phyloP scores from a whole-genome alignment of 73 alveolate genomes.

The Stentor roeselii region DNA sequence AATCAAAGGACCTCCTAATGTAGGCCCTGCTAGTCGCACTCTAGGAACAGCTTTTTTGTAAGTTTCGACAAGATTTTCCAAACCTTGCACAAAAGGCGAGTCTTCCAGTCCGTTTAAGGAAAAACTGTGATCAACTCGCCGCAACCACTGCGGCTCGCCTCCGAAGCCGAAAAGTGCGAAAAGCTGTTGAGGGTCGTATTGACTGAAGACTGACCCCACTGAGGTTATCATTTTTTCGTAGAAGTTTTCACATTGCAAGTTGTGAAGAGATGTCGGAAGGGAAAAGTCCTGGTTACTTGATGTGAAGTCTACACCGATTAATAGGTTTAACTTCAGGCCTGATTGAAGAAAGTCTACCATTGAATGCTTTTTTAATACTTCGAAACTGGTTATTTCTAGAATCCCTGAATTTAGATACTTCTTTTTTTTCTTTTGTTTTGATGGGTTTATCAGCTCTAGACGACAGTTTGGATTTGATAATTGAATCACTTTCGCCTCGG shows the following conservation, averaged over 20 bases:
- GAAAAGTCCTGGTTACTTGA: constrained; percentile 60
- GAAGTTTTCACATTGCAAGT: constrained; percentile 35
- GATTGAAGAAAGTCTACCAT: constrained; percentile 64
- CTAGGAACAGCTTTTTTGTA: constrained; percentile 40
- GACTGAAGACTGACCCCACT: constrained; percentile 49
- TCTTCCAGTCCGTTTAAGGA: constrained; percentile 44
- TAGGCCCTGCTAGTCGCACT: constrained; percentile 65
- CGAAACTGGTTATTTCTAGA: not conserved
- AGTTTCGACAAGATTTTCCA: constrained; percentile 44
- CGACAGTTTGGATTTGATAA: constrained; percentile 35
- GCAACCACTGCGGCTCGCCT: constrained; percentile 39
- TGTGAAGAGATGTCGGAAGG: constrained; percentile 61
- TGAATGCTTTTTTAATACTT: not conserved
- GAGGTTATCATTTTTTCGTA: constrained; percentile 59
- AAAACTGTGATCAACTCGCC: constrained; percentile 48
- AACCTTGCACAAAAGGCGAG: constrained; percentile 54
- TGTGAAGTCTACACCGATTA: constrained; percentile 83
- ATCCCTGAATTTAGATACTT: constrained; percentile 27
- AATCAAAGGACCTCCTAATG: constrained; percentile 53
- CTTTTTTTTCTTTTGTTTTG: not conserved
- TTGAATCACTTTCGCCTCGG: constrained; percentile 39
- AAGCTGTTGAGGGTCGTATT: constrained; percentile 60
- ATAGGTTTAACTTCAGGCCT: constrained; percentile 59
- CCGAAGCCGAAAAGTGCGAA: constrained; percentile 78
- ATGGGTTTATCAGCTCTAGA: constrained; percentile 30